phyloP scores from a whole-genome alignment of 140 eudicot species.

The Bidens hawaiensis region DNA sequence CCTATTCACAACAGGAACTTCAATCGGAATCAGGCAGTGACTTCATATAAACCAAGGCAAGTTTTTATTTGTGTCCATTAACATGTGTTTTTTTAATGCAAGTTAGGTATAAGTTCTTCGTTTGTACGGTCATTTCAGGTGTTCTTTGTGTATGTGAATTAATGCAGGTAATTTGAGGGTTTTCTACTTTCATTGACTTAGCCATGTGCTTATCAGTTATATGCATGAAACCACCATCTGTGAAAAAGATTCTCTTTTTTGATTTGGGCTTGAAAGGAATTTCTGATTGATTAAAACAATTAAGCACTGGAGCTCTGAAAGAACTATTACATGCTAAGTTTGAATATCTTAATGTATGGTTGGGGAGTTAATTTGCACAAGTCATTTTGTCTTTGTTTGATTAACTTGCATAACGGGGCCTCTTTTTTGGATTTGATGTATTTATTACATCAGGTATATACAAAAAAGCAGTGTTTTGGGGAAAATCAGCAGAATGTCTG shows the following conservation, averaged over 20 bases:
- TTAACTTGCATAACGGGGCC: not conserved
- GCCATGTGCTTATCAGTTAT: conserved; percentile 35
- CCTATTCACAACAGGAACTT: conserved; percentile 54
- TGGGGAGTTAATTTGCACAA: conserved; percentile 17
- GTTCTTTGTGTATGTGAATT: conserved; percentile 11
- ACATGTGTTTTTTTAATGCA: not conserved
- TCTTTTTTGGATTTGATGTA: conserved; percentile 19
- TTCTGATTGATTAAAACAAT: conserved; percentile 12
- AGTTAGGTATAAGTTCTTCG: not conserved
- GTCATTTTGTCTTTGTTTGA: conserved; percentile 4
- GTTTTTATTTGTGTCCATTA: not conserved
- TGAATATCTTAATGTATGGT: conserved; percentile 8
- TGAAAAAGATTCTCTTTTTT: conserved; percentile 16
- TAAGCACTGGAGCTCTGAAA: not conserved
- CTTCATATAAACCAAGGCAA: conserved; percentile 68
- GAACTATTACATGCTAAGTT: conserved; percentile 19
- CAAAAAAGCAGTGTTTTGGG: conserved; percentile 4
- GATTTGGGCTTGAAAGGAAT: conserved; percentile 26
- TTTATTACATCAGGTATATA: not conserved
- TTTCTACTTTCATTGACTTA: conserved; percentile 25
- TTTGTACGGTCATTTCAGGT: not conserved
- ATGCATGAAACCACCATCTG: conserved; percentile 25
- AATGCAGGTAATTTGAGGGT: conserved; percentile 66
- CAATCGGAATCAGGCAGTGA: conserved; percentile 39
- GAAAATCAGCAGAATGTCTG: conserved; percentile 1